A percentile compares a stretch with the other conserved stretches of the same genome.
Conservation (phyloP, 768 basidiomycete species). For the Antrodiella citrinella region DNA sequence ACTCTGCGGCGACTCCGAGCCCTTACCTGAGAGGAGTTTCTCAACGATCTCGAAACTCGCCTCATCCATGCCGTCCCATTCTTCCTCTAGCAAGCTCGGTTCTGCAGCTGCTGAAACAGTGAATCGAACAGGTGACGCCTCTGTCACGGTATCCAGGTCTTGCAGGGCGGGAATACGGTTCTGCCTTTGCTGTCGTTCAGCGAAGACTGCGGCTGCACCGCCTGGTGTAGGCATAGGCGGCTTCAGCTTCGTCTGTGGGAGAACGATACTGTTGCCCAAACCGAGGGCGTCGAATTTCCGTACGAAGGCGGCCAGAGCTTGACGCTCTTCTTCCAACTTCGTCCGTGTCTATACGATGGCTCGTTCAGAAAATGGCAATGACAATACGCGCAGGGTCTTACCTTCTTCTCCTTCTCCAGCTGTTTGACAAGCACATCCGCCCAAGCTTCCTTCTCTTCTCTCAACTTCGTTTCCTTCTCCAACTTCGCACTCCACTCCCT, state of each 20-base stretch:
- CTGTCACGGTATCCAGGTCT: constrained; percentile 17
- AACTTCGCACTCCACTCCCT: constrained; percentile 59
- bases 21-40: constrained; percentile 9
- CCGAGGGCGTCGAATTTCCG: constrained; percentile 74
- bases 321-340: constrained; percentile 70
- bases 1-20: constrained; percentile 25
- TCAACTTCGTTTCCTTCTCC: constrained; percentile 45
- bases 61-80: constrained; percentile 25
- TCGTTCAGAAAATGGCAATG: neutral
- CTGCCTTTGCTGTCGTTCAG: constrained; percentile 31
- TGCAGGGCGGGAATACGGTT: constrained; percentile 25
- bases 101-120: constrained; percentile 25
- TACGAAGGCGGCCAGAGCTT: constrained; percentile 74
- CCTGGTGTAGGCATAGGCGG: constrained; percentile 44
- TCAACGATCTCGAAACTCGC: constrained; percentile 25
- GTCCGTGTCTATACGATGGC: constrained; percentile 34
- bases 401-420: constrained; percentile 74
- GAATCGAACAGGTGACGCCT: constrained; percentile 44
- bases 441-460: constrained; percentile 70
- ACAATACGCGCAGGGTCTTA: constrained; percentile 19
- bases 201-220: constrained; percentile 41
- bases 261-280: constrained; percentile 30
- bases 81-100: constrained; percentile 28
- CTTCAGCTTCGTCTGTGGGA: constrained; percentile 30
- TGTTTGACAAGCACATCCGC: constrained; percentile 66